Evolutionary conservation across 140 eudicot genomes (phyloP), one percentile per base, ranked within the genome.

Genomic region (Senecio squalidus): DNA sequence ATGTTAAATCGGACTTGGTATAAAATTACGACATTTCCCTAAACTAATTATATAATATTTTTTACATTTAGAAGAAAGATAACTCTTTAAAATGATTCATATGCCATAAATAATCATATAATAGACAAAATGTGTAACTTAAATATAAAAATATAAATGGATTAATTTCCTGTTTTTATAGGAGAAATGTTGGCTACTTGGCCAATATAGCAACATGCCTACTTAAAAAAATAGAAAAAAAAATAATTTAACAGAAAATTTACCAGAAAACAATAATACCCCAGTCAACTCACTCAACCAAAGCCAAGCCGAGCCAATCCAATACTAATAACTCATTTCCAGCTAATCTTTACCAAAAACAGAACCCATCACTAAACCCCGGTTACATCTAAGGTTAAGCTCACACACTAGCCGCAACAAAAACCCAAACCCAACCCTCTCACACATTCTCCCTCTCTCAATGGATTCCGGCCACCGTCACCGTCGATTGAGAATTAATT

Each of bases 321-420:
- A 9, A 9, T 31, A 46, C 23, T 36, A 36, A 25, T 41, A 68
- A 46, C 49, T 21, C 62, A 54, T 28, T 51, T 70, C 58, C 58
- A 52, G 76, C 64, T 62, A 70, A 31, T 39, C 34, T 17, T 55
- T 24, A 20, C 39, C 30, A 15, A 56, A 69, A 69, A 38, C 61
- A 28, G 74, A 69, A 69, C 49, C 20, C 60, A 41, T 21, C 40
- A 9, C 64, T 61, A 49, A 70, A 70, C 76, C 76, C 61, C 53
- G 69, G 69, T 60, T 55, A 70, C 34, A 51, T 51, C 21, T 70
- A 5, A 51, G 41, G 63, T 51, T 61, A 70, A 70, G 51, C 64
- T 61, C 64, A 60, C 39, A 28, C 69, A 60, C 31, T 44, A 61
- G 45, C 38, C 75, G 21, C 68, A 28, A 59, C 47, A 47, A 47